Percentiles rank a stretch among this genome's conserved stretches.
phyloP scores from a whole-genome alignment of 1,139 yeast genomes.

The Pneumocystis carinii region DNA sequence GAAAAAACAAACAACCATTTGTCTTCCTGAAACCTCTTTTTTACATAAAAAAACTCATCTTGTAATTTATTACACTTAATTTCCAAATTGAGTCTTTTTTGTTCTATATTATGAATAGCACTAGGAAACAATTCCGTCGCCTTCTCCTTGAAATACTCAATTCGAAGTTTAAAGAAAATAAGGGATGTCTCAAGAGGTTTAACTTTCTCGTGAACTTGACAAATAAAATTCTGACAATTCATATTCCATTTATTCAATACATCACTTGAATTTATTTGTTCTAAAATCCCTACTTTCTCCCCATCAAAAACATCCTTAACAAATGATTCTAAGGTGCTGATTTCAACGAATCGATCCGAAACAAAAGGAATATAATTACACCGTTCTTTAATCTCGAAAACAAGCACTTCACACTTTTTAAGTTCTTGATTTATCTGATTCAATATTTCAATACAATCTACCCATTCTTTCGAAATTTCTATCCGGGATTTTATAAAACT shows the following conservation, averaged over 20 bases:
- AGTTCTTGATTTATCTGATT: background rate
- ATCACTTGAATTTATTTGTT: background rate
- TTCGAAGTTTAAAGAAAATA: conserved; percentile 8
- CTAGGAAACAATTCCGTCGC: conserved; percentile 5
- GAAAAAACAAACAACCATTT: conserved; percentile 10
- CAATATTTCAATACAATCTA: background rate
- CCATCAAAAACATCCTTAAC: background rate
- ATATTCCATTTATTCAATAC: background rate
- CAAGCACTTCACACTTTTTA: background rate
- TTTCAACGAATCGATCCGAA: background rate
- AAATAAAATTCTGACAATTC: conserved; percentile 3
- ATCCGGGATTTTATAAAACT: background rate
- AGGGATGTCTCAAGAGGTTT: conserved; percentile 12
- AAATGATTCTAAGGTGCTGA: background rate
- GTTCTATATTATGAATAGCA: conserved; percentile 3
- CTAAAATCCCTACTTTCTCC: background rate
- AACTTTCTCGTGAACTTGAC: conserved; percentile 4
- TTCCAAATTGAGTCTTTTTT: conserved; percentile 1
- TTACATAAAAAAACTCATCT: conserved; percentile 1
- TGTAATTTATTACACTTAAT: conserved; percentile 7
- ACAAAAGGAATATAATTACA: background rate
- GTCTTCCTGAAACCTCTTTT: conserved; percentile 11
- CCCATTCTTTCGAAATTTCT: background rate
- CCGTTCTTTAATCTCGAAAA: background rate
- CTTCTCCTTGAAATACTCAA: conserved; percentile 4